Conservation (phyloP, 768 basidiomycete species). For the Paxillus rubicundulus region DNA sequence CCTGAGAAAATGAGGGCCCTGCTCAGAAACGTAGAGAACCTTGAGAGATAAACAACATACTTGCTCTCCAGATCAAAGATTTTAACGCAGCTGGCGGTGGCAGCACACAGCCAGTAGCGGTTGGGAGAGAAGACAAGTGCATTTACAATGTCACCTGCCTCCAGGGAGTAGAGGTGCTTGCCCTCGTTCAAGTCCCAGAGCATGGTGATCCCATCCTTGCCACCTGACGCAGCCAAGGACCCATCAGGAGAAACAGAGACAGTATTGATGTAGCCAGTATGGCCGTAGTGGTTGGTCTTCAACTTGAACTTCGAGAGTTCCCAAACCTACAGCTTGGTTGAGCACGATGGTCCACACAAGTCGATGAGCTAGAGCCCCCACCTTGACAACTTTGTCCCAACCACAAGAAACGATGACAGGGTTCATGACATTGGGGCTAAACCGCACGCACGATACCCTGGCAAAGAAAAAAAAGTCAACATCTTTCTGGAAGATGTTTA, state of each 20-base stretch:
- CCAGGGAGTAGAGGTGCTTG: constrained; percentile 99
- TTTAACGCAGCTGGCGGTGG: constrained; percentile 95
- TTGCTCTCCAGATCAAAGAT: constrained; percentile 99
- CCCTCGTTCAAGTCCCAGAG: constrained; percentile 99
- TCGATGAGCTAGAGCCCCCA: constrained; percentile 37
- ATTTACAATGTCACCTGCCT: constrained; percentile 98
- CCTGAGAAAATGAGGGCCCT: constrained; percentile 37
- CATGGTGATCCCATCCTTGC: constrained; percentile 99
- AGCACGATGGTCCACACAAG: constrained; percentile 2
- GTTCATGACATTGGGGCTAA: constrained; percentile 96
- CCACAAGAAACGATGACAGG: constrained; percentile 98
- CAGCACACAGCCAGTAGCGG: constrained; percentile 99
- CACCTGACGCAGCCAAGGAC: constrained; percentile 97
- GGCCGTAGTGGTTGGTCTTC: constrained; percentile 99
- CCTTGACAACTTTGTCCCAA: constrained; percentile 99
- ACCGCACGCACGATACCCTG: constrained; percentile 99
- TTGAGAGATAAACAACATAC: constrained; percentile 46
- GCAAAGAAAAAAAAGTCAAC: neutral
- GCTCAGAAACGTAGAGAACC: constrained; percentile 1
- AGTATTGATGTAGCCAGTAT: constrained; percentile 99
- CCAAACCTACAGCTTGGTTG: constrained; percentile 78
- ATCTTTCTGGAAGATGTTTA: neutral
- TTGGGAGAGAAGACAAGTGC: constrained; percentile 99
- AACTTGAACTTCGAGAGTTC: constrained; percentile 99
- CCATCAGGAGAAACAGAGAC: constrained; percentile 98